Conservation (phyloP, 805 yeast species). For the Yamadazyma tumulicola region DNA sequence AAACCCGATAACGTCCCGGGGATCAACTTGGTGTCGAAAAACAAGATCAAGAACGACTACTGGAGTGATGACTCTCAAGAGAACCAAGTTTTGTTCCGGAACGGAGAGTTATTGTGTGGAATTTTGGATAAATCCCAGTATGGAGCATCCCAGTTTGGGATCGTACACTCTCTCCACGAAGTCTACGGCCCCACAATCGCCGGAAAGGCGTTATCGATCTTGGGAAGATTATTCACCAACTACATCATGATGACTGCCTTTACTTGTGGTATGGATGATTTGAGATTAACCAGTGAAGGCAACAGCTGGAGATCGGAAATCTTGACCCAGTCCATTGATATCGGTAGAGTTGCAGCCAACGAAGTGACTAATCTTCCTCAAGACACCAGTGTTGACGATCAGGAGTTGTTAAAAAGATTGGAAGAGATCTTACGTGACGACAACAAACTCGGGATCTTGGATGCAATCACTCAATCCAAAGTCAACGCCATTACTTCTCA, state of each 20-base stretch:
- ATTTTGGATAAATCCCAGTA: slow-evolving; percentile 96
- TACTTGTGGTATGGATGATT: slow-evolving; percentile 99
- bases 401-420: slow-evolving; percentile 79
- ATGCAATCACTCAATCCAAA: slow-evolving; percentile 91
- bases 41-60: slow-evolving; percentile 89
- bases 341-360: slow-evolving; percentile 88
- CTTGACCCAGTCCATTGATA: slow-evolving; percentile 69
- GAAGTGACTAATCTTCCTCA: slow-evolving; percentile 82
- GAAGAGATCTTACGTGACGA: slow-evolving; percentile 96
- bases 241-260: slow-evolving; percentile 89
- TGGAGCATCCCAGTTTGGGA: slow-evolving; percentile 96
- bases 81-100: slow-evolving; percentile 77
- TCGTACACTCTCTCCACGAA: slow-evolving; percentile 94
- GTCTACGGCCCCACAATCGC: slow-evolving; percentile 90
- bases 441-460: slow-evolving; percentile 85
- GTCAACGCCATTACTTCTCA: slow-evolving; percentile 91
- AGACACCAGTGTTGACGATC: slow-evolving; percentile 45
- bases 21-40: slow-evolving; percentile 73
- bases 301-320: slow-evolving; percentile 85
- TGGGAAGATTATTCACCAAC: slow-evolving; percentile 92
- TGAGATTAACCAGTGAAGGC: slow-evolving; percentile 88
- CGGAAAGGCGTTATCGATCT: slow-evolving; percentile 84
- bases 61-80: slow-evolving; percentile 88
- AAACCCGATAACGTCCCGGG: slow-evolving; percentile 90
- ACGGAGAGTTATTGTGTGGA: slow-evolving; percentile 90